Percentiles rank a stretch among this genome's conserved stretches.
Evolutionary conservation across 2,329 filamentous ascomycete species (phyloP).

Genomic region (Ustilaginoidea virens): DNA sequence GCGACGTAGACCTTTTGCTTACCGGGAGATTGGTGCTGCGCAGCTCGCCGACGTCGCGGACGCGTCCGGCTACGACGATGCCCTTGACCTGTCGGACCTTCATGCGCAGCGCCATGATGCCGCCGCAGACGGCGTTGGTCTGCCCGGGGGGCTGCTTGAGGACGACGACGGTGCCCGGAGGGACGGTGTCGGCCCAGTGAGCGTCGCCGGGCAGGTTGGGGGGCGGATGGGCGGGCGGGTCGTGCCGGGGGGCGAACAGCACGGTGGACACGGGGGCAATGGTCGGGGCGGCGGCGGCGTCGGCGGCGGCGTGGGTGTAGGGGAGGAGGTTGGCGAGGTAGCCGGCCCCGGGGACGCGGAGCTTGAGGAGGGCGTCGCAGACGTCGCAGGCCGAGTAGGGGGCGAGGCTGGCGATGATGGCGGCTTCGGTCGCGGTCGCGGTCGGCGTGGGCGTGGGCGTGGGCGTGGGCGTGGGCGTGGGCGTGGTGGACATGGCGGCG

Average conservation of each 20-base stretch:
- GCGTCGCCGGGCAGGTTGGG: slow-evolving; percentile 39
- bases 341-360: slow-evolving; percentile 50
- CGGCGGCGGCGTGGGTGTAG: slow-evolving; percentile 14
- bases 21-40: slow-evolving; percentile 39
- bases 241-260: slow-evolving; percentile 44
- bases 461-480: too few species aligned
- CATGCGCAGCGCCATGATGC: slow-evolving; percentile 60
- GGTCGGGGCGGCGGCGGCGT: slow-evolving; percentile 13
- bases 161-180: slow-evolving; percentile 45
- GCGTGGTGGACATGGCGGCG: not conserved
- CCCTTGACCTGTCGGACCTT: slow-evolving; percentile 42
- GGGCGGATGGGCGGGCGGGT: slow-evolving; percentile 13
- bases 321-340: slow-evolving; percentile 42
- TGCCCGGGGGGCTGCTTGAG: slow-evolving; percentile 51
- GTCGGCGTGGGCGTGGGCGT: too few species aligned
- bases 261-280: slow-evolving; percentile 45
- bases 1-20: slow-evolving; percentile 4
- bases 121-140: slow-evolving; percentile 57
- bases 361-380: slow-evolving; percentile 57
- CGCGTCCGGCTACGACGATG: slow-evolving; percentile 51
- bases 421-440: slow-evolving; percentile 6
- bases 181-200: slow-evolving; percentile 54
- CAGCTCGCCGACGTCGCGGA: slow-evolving; percentile 50
- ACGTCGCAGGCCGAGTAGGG: slow-evolving; percentile 39
- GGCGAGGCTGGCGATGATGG: slow-evolving; percentile 14